These are phyloP conservation scores for Blechomonas ayalai DNA, from an alignment of 208 protist genomes.

Conservation along the genomic window DNA sequence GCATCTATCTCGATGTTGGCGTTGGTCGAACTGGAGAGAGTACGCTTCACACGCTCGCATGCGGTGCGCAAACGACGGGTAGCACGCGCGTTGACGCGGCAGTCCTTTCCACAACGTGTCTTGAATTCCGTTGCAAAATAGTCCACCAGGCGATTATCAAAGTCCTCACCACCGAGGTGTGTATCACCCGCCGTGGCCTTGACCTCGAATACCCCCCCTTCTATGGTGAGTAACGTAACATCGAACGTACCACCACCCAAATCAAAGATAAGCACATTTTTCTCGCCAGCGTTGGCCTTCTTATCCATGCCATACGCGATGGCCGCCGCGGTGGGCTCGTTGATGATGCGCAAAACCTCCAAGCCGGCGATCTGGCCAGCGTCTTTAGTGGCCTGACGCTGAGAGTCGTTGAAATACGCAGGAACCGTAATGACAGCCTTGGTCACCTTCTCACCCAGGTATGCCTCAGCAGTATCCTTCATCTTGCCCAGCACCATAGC, in stretches of 20 bases:
- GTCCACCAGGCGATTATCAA: constrained; percentile 97
- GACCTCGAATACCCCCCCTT: constrained; percentile 99
- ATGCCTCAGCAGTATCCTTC: constrained; percentile 91
- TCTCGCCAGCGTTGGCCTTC: constrained; percentile 71
- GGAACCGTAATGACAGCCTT: constrained; percentile 98
- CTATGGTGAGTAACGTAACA: constrained; percentile 99
- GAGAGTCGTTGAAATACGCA: constrained; percentile 99
- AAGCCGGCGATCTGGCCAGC: constrained; percentile 96
- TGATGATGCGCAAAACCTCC: constrained; percentile 99
- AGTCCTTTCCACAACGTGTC: constrained; percentile 69
- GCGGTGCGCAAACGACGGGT: constrained; percentile 76
- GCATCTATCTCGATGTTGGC: constrained; percentile 97
- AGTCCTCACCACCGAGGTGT: constrained; percentile 99
- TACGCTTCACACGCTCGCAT: constrained; percentile 96
- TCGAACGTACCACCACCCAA: constrained; percentile 98
- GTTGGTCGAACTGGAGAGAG: constrained; percentile 91
- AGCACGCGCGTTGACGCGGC: constrained; percentile 60
- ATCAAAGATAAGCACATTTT: constrained; percentile 97
- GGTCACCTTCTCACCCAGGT: constrained; percentile 90
- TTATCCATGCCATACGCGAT: constrained; percentile 99
- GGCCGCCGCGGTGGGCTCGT: constrained; percentile 99
- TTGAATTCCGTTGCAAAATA: constrained; percentile 97
- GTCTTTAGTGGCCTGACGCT: constrained; percentile 99
- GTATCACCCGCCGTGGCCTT: constrained; percentile 99
- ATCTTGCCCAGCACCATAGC: constrained; percentile 90